Conservation (phyloP, 2,329 filamentous ascomycete genomes). For the Pseudogymnoascus sp. region DNA sequence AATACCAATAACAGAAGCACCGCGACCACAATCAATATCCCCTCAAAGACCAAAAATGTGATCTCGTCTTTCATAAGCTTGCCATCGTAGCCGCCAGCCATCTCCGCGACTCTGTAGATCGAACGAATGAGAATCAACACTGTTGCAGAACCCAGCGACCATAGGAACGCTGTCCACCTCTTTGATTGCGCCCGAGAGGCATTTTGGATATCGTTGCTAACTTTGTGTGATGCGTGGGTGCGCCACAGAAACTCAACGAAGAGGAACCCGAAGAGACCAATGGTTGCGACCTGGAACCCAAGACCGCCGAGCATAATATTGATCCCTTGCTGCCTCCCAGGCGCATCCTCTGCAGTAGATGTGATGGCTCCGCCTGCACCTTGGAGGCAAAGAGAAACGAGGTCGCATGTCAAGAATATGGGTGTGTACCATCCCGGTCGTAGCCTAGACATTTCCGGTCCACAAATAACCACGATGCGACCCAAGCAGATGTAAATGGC, state of each 20-base stretch:
- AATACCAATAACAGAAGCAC: constrained; percentile 39
- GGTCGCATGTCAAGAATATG: constrained; percentile 57
- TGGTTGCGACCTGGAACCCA: constrained; percentile 50
- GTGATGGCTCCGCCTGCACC: constrained; percentile 52
- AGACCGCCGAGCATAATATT: constrained; percentile 61
- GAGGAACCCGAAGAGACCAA: constrained; percentile 46
- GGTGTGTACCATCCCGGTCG: constrained; percentile 41
- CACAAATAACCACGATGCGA: constrained; percentile 41
- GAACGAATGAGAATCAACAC: constrained; percentile 56
- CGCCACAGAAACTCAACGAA: constrained; percentile 43
- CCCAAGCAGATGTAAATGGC: constrained; percentile 56
- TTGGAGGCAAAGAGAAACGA: constrained; percentile 54
- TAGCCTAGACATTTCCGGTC: constrained; percentile 41
- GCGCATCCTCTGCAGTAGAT: constrained; percentile 43
- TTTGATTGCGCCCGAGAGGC: not conserved
- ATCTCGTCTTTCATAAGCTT: constrained; percentile 47
- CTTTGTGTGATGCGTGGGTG: constrained; percentile 20
- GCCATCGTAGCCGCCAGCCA: constrained; percentile 56
- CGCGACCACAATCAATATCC: constrained; percentile 43
- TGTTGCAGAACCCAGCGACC: constrained; percentile 40
- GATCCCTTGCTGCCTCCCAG: constrained; percentile 20
- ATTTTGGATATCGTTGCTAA: not conserved
- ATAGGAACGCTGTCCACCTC: not conserved
- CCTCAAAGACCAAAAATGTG: constrained; percentile 52
- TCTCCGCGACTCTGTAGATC: constrained; percentile 58